Evolutionary conservation across 768 basidiomycete species (phyloP).

Genomic region (Auriculariales sp.): DNA sequence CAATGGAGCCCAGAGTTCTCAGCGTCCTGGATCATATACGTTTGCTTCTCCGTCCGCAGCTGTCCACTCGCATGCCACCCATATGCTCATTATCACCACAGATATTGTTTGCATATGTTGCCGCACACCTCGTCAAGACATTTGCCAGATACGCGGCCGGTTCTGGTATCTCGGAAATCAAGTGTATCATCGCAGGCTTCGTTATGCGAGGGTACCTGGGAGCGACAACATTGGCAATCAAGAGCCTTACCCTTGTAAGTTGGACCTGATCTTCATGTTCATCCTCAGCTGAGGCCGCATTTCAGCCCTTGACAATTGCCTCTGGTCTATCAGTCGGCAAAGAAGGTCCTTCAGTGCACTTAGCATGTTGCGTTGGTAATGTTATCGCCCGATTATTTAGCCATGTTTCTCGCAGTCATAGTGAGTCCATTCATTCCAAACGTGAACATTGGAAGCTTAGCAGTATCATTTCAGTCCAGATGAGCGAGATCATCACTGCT

Average conservation of each 20-base stretch:
- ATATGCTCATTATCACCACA: constrained; percentile 17
- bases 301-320: constrained; percentile 87
- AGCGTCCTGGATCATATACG: constrained; percentile 74
- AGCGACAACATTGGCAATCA: constrained; percentile 80
- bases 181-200: constrained; percentile 93
- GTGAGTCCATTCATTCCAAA: constrained; percentile 27
- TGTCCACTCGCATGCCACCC: not conserved
- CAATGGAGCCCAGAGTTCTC: constrained; percentile 65
- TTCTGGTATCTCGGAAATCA: constrained; percentile 97
- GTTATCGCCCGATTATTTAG: constrained; percentile 76
- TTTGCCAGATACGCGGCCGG: constrained; percentile 94
- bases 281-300: not conserved
- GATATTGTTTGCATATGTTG: constrained; percentile 71
- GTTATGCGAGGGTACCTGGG: constrained; percentile 93
- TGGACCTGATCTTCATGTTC: not conserved
- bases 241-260: constrained; percentile 82
- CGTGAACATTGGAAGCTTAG: constrained; percentile 40
- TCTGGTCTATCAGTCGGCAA: constrained; percentile 96
- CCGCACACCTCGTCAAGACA: constrained; percentile 76
- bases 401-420: constrained; percentile 76
- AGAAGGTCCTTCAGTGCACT: constrained; percentile 96
- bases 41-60: constrained; percentile 69
- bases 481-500: constrained; percentile 83
- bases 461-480: constrained; percentile 21
- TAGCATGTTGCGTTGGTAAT: constrained; percentile 87